Percentiles rank a stretch among this genome's conserved stretches.
phyloP scores from a whole-genome alignment of 2,329 filamentous ascomycete genomes.

The Sarocladium brachiariae region DNA sequence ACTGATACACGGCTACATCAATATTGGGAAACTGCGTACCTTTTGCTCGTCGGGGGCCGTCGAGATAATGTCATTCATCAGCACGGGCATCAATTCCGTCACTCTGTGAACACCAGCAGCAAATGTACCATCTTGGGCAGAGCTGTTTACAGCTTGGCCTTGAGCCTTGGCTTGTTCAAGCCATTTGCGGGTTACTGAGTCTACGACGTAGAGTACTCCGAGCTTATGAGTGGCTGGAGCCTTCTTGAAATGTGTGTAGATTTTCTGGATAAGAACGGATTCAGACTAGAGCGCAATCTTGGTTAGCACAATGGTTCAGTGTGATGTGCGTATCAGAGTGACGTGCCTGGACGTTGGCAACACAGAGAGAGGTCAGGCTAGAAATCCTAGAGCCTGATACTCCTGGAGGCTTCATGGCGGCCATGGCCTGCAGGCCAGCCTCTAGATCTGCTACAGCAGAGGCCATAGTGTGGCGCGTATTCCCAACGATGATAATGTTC shows the following conservation, averaged over 20 bases:
- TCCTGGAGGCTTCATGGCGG: constrained; percentile 83
- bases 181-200: constrained; percentile 99
- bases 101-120: constrained; percentile 94
- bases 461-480: constrained; percentile 48
- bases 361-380: constrained; percentile 79
- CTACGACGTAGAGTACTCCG: constrained; percentile 99
- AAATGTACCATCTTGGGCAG: constrained; percentile 84
- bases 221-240: constrained; percentile 92
- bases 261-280: constrained; percentile 88
- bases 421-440: constrained; percentile 83
- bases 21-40: constrained; percentile 56
- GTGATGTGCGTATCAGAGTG: neutral
- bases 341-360: constrained; percentile 80
- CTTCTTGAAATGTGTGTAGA: constrained; percentile 96
- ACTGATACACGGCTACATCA: neutral
- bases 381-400: constrained; percentile 90
- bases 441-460: constrained; percentile 88
- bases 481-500: neutral
- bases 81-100: constrained; percentile 83
- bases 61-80: constrained; percentile 94
- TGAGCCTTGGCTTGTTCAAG: constrained; percentile 87
- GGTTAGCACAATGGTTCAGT: neutral
- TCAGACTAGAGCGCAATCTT: constrained; percentile 58
- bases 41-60: constrained; percentile 90
- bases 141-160: constrained; percentile 72